phyloP scores from a whole-genome alignment of 768 basidiomycete genomes.

The Galerina sulciceps region DNA sequence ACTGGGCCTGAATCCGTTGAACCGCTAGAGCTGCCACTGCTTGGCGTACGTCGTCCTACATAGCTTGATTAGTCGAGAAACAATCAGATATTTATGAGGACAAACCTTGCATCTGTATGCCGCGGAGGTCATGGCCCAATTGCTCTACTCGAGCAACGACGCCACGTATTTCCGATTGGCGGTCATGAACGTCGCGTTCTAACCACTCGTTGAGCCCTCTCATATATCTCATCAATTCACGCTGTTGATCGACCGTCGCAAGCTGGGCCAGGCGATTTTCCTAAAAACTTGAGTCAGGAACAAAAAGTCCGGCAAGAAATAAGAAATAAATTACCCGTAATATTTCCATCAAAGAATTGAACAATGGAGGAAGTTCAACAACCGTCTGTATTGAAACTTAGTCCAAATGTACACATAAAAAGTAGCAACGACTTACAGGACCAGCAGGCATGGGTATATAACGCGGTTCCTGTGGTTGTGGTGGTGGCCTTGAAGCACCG shows the following conservation, averaged over 20 bases:
- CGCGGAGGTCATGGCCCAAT: slow-evolving; percentile 44
- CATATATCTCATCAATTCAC: slow-evolving; percentile 83
- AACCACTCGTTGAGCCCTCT: slow-evolving; percentile 78
- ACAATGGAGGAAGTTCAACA: slow-evolving; percentile 63
- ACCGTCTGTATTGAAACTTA: slow-evolving; percentile 46
- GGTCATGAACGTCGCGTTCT: slow-evolving; percentile 75
- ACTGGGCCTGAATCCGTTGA: slow-evolving; percentile 11
- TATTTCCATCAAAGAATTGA: slow-evolving; percentile 72
- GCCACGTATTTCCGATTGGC: slow-evolving; percentile 72
- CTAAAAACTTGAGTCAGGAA: slow-evolving; percentile 36
- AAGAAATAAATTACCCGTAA: slow-evolving; percentile 51
- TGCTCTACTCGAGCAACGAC: slow-evolving; percentile 66
- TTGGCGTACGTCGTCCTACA: slow-evolving; percentile 13
- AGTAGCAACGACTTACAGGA: slow-evolving; percentile 46
- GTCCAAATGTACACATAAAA: background rate
- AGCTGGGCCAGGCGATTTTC: slow-evolving; percentile 77
- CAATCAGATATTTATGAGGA: background rate
- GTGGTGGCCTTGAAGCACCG: background rate
- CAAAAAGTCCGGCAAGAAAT: background rate
- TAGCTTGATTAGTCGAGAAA: background rate
- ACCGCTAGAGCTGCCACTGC: slow-evolving; percentile 4
- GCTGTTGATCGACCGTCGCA: slow-evolving; percentile 78
- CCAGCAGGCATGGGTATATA: slow-evolving; percentile 54
- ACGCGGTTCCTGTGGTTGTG: slow-evolving; percentile 19
- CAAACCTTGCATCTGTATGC: slow-evolving; percentile 39